Evolutionary conservation across 2,329 filamentous ascomycete genomes (phyloP).

Genomic region (Claviceps monticola): DNA sequence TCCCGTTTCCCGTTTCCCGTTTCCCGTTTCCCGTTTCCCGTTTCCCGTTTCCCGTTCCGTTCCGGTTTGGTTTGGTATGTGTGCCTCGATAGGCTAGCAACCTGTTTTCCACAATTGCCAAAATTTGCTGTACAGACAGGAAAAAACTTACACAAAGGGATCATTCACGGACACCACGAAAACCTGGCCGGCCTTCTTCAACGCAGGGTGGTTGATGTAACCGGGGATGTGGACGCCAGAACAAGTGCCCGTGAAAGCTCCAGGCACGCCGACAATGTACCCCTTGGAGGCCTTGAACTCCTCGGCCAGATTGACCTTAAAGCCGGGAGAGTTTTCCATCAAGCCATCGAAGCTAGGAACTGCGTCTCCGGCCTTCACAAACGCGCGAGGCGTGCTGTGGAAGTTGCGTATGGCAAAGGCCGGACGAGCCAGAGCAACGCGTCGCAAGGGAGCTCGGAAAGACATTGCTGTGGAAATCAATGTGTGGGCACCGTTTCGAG

Average conservation of each 20-base stretch:
- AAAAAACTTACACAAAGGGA: constrained; percentile 64
- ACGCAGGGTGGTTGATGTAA: constrained; percentile 66
- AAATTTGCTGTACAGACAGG: too few species aligned
- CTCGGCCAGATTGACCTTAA: constrained; percentile 75
- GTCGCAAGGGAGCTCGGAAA: constrained; percentile 22
- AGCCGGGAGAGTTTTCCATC: constrained; percentile 75
- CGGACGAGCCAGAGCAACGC: constrained; percentile 18
- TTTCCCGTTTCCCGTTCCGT: neutral
- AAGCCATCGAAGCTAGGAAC: constrained; percentile 67
- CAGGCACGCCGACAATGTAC: constrained; percentile 74
- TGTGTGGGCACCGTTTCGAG: too few species aligned
- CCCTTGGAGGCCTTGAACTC: constrained; percentile 61
- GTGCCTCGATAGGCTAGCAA: too few species aligned
- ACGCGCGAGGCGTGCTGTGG: constrained; percentile 46
- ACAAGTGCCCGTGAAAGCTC: constrained; percentile 52
- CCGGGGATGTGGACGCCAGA: constrained; percentile 63
- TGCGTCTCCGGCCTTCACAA: constrained; percentile 65
- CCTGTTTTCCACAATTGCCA: neutral
- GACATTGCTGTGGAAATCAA: constrained; percentile 16
- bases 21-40: neutral
- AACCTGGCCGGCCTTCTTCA: constrained; percentile 69
- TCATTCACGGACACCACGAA: constrained; percentile 92
- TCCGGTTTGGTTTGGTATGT: neutral
- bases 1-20: too few species aligned
- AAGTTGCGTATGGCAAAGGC: constrained; percentile 31